A percentile compares a stretch with the other conserved stretches of the same genome.
These are phyloP conservation scores for Phaeolepiota aurea DNA, from an alignment of 768 basidiomycete species.

Conservation along the genomic window DNA sequence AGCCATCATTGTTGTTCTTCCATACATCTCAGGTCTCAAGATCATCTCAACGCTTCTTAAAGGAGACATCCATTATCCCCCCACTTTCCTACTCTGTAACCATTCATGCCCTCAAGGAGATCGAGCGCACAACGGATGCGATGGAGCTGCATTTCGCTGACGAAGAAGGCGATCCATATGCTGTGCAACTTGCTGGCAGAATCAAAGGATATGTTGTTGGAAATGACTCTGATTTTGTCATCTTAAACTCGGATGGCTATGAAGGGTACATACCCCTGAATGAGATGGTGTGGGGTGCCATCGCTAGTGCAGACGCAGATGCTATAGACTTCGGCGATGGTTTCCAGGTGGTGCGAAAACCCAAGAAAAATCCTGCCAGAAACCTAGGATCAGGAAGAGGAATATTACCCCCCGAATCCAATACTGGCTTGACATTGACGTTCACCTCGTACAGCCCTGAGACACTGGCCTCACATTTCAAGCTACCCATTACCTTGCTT, in stretches of 20 bases:
- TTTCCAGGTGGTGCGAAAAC: constrained; percentile 50
- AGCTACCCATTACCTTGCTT: constrained; percentile 61
- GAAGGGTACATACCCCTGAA: constrained; percentile 70
- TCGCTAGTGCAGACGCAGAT: constrained; percentile 16
- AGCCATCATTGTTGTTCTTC: constrained; percentile 68
- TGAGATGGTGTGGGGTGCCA: constrained; percentile 61
- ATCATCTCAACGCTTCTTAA: constrained; percentile 55
- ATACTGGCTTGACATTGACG: constrained; percentile 39
- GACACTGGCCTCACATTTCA: constrained; percentile 53
- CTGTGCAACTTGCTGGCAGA: constrained; percentile 75
- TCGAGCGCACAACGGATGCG: constrained; percentile 23
- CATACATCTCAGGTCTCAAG: constrained; percentile 66
- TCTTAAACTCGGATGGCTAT: constrained; percentile 71
- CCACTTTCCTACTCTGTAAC: constrained; percentile 56
- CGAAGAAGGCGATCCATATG: constrained; percentile 76
- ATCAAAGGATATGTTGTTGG: constrained; percentile 69
- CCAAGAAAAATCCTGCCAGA: constrained; percentile 32
- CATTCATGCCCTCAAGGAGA: constrained; percentile 39
- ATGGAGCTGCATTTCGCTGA: constrained; percentile 67
- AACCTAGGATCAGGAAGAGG: constrained; percentile 23
- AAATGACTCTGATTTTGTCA: constrained; percentile 77
- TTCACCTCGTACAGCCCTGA: constrained; percentile 55
- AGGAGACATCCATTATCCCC: constrained; percentile 68
- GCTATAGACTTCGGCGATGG: constrained; percentile 36
- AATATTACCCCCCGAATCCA: constrained; percentile 45